Evolutionary conservation across 192 early-diverging fungal genomes (phyloP), one percentile per base, ranked within the genome.

Genomic region (Coemansia asiatica): DNA sequence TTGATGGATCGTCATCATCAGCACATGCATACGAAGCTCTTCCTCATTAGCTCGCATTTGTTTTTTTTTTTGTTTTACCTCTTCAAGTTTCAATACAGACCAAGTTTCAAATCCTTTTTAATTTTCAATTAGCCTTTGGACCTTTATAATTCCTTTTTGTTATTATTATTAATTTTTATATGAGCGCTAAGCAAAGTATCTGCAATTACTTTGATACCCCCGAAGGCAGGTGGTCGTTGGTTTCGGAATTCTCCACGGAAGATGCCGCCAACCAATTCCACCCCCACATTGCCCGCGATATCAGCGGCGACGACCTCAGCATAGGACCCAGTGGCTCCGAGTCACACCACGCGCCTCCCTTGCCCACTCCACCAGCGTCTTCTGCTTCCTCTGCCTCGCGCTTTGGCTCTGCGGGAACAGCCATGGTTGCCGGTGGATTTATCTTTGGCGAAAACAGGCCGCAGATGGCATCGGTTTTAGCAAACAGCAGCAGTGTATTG

Each of bases 251-350:
- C 54, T 59, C 67, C 6, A 68, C 74, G 0, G 79, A 82, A 40
- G 79, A 82, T 8, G 74, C 79, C 4, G 79, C 75, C 6, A 82
- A 82, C 44, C 79, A 82, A 61, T 74, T 82, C 19, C 22, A 44
- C 33, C 79, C 79, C 21, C 70, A 73, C 38, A 61, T 82, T 29
- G 61, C 63, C 1, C 63, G 59, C 12, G 68, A 67, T 53, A 38
- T 64, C 40, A 51, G 46, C 4, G 79, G 62, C 54, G 75, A 82
- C 60, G 79, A 82, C 58, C 62, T 76, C 16, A 27, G 75, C 31
- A 19, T 61, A 18, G 69, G 74, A 0, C 61, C 78, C 44, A 76
- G 61, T 21, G 51, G 63, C 4, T 16, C 57, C 0, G 68, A 66
- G 5, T 6, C 60, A 0, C 22, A 26, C 35, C 57, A 21, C 21